These are phyloP conservation scores for Fraxinus latifolia DNA, from an alignment of 305 asterid species.

Conservation along the genomic window DNA sequence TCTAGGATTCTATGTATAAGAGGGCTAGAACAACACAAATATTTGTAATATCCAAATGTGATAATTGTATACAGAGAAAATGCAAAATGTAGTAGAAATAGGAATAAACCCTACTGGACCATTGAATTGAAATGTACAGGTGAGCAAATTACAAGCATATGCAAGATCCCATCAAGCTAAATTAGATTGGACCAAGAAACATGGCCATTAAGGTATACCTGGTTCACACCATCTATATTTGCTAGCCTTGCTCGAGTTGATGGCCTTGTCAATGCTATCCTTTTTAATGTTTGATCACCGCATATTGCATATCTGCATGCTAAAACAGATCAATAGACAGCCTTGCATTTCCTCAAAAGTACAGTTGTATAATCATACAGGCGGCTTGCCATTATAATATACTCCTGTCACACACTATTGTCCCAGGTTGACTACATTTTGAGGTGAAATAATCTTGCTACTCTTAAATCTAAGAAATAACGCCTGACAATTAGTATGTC, in stretches of 20 bases:
- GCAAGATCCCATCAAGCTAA: constrained; percentile 14
- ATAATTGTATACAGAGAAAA: background rate
- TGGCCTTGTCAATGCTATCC: constrained; percentile 76
- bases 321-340: constrained; percentile 22
- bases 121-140: background rate
- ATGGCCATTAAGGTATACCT: constrained; percentile 47
- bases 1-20: background rate
- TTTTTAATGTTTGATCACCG: constrained; percentile 86
- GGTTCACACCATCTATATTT: constrained; percentile 93
- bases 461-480: background rate
- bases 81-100: background rate
- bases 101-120: background rate
- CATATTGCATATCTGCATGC: constrained; percentile 86
- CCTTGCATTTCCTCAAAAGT: constrained; percentile 4
- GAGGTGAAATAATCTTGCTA: background rate
- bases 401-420: background rate
- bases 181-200: constrained; percentile 2
- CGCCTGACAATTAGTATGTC: background rate
- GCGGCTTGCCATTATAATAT: background rate
- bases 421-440: background rate
- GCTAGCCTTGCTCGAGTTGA: constrained; percentile 94
- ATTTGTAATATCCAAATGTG: background rate
- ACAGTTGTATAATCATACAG: background rate
- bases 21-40: background rate
- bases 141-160: background rate